Base-by-base conservation (phyloP, 2,329 filamentous ascomycete species). In the Aspergillus sp. region DNA sequence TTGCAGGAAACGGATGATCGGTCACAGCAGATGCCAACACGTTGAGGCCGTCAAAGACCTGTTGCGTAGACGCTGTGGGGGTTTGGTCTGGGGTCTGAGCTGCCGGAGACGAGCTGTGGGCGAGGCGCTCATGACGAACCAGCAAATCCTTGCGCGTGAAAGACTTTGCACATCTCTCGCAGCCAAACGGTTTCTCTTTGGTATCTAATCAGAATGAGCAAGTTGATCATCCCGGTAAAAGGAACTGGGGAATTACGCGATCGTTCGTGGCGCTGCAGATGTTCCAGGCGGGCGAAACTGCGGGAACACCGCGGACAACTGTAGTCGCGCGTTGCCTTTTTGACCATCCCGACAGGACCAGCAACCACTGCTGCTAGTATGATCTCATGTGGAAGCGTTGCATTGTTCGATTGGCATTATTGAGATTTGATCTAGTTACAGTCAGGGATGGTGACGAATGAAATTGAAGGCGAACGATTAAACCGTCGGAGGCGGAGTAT, bases 251-350 rank as follows among this genome's bases (percentile, higher is more conserved):
- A 32, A 65, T 41, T 68, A 73, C 70, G 71, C 34, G 71, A 72
- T 43, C 71, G 68, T 58, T 73, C 69, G 55, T 73, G 70, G 9
- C 70, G 66, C 64, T 73, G 71, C 20, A 73, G 64, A 68, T 73
- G 71, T 55, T 73, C 71, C 39, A 72, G 53, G 11, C 71, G 68
- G 24, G 70, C 69, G 56, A 73, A 73, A 12, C 66, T 55, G 43
- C 66, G 63, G 5, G 66, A 59, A 48, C 71, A 72, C 58, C 71
- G 62, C 20, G 68, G 66, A 36, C 70, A 72, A 32, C 71, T 66
- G 53, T 66, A 72, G 53, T 59, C 56, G 32, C 57, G 61, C 9
- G 55, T 41, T n/a, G 59, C 34, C 26, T 59, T 65, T 38, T 58
- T 64, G 39, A 62, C 64, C 66, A 67, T 66, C 32, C 38, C 47